Evolutionary conservation across 371 early-diverging fungal species (phyloP).

Genomic region (Blakeslea trispora): DNA sequence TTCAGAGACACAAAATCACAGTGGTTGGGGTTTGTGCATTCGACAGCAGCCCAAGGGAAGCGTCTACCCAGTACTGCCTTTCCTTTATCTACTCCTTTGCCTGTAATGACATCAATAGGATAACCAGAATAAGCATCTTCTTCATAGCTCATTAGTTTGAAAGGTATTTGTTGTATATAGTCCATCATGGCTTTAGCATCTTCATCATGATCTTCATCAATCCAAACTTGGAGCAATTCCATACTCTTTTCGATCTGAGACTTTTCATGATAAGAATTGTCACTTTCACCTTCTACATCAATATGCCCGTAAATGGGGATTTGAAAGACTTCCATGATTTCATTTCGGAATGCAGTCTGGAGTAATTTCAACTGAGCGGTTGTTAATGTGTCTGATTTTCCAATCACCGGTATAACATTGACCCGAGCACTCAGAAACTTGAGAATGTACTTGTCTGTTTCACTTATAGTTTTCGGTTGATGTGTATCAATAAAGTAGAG

Average conservation of each 20-base stretch:
- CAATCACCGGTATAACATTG: constrained; percentile 95
- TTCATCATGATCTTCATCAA: constrained; percentile 35
- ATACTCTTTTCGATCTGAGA: constrained; percentile 22
- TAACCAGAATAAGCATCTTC: constrained; percentile 46
- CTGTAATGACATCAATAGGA: constrained; percentile 20
- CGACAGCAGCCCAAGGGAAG: constrained; percentile 97
- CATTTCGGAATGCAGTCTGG: constrained; percentile 69
- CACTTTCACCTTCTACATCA: constrained; percentile 61
- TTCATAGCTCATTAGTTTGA: constrained; percentile 74
- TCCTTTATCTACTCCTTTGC: constrained; percentile 19
- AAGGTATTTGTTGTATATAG: constrained; percentile 57
- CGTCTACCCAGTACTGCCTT: constrained; percentile 85
- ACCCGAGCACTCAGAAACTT: constrained; percentile 80
- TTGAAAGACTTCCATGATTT: constrained; percentile 54
- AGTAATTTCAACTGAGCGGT: constrained; percentile 77
- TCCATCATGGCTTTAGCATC: constrained; percentile 39
- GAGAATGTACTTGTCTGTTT: constrained; percentile 86
- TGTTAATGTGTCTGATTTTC: constrained; percentile 96
- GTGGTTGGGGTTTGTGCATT: constrained; percentile 79
- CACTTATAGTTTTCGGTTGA: constrained; percentile 61
- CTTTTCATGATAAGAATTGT: constrained; percentile 29
- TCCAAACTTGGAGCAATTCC: constrained; percentile 29
- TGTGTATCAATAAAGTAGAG: constrained; percentile 90
- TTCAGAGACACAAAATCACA: constrained; percentile 77
- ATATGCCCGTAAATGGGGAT: constrained; percentile 73